Conservation (phyloP, 2,329 filamentous ascomycete species). For the Ilyonectria robusta region DNA sequence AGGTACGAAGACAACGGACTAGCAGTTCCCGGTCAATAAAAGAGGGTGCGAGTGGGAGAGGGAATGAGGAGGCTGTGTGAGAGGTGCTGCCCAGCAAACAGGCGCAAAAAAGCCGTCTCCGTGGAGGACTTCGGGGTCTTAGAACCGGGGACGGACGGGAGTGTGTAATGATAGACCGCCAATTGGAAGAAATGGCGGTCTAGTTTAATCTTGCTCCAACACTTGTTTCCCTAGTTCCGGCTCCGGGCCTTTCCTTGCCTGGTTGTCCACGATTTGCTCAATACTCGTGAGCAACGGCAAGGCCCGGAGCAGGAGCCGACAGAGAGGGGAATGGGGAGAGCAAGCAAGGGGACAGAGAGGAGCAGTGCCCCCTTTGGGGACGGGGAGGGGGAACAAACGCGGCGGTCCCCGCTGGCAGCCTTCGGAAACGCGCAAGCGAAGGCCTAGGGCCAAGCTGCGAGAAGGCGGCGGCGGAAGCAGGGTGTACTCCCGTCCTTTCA, state of each 20-base stretch:
- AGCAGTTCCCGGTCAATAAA: slow-evolving; percentile 32
- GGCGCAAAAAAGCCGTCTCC: slow-evolving; percentile 24
- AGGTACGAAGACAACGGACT: slow-evolving; percentile 34
- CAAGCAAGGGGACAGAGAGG: slow-evolving; percentile 12
- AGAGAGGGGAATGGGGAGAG: slow-evolving; percentile 31
- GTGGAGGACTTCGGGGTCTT: slow-evolving; percentile 12
- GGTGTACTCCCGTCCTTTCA: neutral
- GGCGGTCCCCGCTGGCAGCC: slow-evolving; percentile 6
- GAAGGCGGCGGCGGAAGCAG: neutral
- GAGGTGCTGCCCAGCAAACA: slow-evolving; percentile 17
- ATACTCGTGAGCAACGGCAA: slow-evolving; percentile 21
- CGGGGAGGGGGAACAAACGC: neutral
- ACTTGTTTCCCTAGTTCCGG: slow-evolving; percentile 15
- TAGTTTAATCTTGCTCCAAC: slow-evolving; percentile 30
- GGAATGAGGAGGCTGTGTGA: neutral
- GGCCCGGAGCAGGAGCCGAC: slow-evolving; percentile 29
- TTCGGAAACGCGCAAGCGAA: slow-evolving; percentile 18
- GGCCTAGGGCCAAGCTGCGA: neutral
- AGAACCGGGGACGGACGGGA: slow-evolving; percentile 23
- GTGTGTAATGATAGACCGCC: slow-evolving; percentile 50
- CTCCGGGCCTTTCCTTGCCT: slow-evolving; percentile 20
- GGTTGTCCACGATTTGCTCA: slow-evolving; percentile 39
- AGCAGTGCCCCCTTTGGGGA: slow-evolving; percentile 7
- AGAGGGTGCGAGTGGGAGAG: slow-evolving; percentile 5
- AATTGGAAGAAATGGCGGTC: slow-evolving; percentile 54